These are phyloP conservation scores for Pseudocercospora fijiensis DNA, from an alignment of 2,329 filamentous ascomycete species.

Conservation along the genomic window DNA sequence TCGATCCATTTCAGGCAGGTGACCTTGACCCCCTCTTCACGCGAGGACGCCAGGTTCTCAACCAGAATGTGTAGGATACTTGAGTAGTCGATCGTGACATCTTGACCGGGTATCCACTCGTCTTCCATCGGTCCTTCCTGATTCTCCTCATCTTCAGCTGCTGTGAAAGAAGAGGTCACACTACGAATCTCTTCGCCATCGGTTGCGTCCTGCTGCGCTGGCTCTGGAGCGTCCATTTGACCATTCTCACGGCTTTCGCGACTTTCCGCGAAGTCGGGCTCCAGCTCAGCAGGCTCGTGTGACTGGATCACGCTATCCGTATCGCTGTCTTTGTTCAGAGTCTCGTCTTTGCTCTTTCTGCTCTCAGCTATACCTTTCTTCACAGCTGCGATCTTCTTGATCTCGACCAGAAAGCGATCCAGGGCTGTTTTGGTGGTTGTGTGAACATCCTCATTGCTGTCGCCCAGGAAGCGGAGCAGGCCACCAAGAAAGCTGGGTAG, in stretches of 20 bases:
- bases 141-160: conserved; percentile 53
- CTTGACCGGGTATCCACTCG: conserved; percentile 96
- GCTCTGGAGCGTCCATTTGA: conserved; percentile 18
- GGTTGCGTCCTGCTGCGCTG: conserved; percentile 9
- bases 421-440: conserved; percentile 85
- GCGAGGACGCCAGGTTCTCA: conserved; percentile 77
- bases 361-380: conserved; percentile 91
- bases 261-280: conserved; percentile 23
- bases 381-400: conserved; percentile 87
- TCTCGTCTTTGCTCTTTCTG: conserved; percentile 62
- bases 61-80: conserved; percentile 91
- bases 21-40: conserved; percentile 86
- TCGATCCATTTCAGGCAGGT: conserved; percentile 95
- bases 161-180: conserved; percentile 55
- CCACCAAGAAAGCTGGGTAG: conserved; percentile 89
- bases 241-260: conserved; percentile 26
- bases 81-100: conserved; percentile 90
- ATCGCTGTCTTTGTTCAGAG: conserved; percentile 29
- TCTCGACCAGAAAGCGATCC: conserved; percentile 87
- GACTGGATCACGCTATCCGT: conserved; percentile 22
- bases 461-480: conserved; percentile 85
- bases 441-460: conserved; percentile 90
- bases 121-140: conserved; percentile 60
- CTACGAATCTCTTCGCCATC: conserved; percentile 51
- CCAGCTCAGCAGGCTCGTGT: conserved; percentile 16